phyloP scores from a whole-genome alignment of 768 basidiomycete genomes.

The Lactarius pseudohatsudake region DNA sequence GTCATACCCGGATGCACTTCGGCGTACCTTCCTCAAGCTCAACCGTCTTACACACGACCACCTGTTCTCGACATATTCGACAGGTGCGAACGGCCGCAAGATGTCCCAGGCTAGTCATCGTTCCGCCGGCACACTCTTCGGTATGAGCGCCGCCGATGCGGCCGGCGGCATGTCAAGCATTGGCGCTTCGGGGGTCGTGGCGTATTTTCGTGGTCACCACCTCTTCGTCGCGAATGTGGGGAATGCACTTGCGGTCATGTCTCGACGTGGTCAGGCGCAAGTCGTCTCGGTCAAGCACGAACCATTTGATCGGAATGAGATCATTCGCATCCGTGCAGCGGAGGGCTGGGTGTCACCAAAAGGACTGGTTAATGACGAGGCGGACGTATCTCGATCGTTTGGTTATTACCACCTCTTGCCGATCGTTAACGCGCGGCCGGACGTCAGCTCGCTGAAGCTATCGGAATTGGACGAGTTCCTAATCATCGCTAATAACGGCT shows the following conservation, averaged over 20 bases:
- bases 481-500: constrained; percentile 87
- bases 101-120: constrained; percentile 57
- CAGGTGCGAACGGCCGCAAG: constrained; percentile 49
- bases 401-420: constrained; percentile 90
- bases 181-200: constrained; percentile 82
- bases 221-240: constrained; percentile 92
- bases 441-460: constrained; percentile 67
- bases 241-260: constrained; percentile 83
- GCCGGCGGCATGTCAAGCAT: constrained; percentile 50
- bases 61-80: constrained; percentile 46
- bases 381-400: constrained; percentile 90
- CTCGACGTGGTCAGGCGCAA: constrained; percentile 69
- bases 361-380: constrained; percentile 88
- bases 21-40: constrained; percentile 83
- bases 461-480: constrained; percentile 91
- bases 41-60: constrained; percentile 79
- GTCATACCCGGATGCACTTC: constrained; percentile 69
- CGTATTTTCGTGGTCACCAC: constrained; percentile 78
- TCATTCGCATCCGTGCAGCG: constrained; percentile 80
- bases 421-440: constrained; percentile 85
- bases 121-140: constrained; percentile 22
- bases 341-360: constrained; percentile 94
- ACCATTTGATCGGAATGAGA: constrained; percentile 85
- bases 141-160: constrained; percentile 41
- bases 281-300: constrained; percentile 80